Base-by-base conservation (phyloP, 352 stramenopile genomes). In the Phytophthora hybrid region DNA sequence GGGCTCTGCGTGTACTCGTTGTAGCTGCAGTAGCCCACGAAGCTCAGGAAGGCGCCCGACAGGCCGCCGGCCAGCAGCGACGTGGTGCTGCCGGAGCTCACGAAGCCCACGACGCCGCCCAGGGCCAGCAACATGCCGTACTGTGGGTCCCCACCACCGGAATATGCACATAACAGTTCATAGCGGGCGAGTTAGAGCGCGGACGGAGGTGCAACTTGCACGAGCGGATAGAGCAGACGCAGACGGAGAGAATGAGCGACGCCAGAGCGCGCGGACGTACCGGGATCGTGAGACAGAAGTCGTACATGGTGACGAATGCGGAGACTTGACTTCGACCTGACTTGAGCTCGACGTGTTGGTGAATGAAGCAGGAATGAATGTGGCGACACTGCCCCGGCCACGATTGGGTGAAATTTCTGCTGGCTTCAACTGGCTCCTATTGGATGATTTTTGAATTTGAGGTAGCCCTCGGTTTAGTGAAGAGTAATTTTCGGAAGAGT, bases 281-380 rank as follows among this genome's bases (percentile, higher is more conserved):
- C 54, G 89, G 89, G 66, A 96, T 81, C 66, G 89, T 96, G 58
- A 96, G 80, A 81, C 89, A 96, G 69, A 96, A 96, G 84, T 96
- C 89, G 78, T 96, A 94, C 89, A 96, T 94, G 51, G 13, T 54
- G 62, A 19, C 7, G 31, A 51, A 19, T 49, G 16, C 41, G 41
- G 14, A 51, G 37, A 44, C 41, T 51, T 19, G 41, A 19, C 16
- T 51, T 31, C 13, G 26, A 31, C 3, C 5, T 31, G 46, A 41
- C 9, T 11, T 44, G 37, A 18, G 37, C 37, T 44, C 37, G 37
- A 44, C 37, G 37, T 44, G 37, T 18, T 44, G 11, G 37, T 18
- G 16, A 66, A 69, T 66, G 59, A 59, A 32, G 11, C 5, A 19
- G 51, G 32, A 3, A 58, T 56, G 63, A 55, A 34, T 52, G 31